Evolutionary conservation across 805 yeast species (phyloP).

Genomic region (Pichia nakasei): DNA sequence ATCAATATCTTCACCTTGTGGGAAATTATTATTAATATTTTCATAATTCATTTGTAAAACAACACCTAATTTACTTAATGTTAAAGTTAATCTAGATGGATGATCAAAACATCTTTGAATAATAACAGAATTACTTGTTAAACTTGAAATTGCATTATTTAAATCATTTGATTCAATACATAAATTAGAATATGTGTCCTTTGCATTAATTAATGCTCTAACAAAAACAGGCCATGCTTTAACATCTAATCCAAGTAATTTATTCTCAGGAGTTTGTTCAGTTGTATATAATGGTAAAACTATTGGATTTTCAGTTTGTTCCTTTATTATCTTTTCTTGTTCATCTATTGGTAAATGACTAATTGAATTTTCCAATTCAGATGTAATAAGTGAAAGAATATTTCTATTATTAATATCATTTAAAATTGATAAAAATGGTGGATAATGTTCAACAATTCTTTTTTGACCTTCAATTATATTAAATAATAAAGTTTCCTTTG

Average conservation of each 20-base stretch:
- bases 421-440: constrained; percentile 19
- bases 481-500: constrained; percentile 15
- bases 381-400: constrained; percentile 9
- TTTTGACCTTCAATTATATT: constrained; percentile 19
- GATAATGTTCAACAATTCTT: constrained; percentile 18
- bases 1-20: constrained; percentile 8
- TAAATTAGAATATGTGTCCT: constrained; percentile 20
- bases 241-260: constrained; percentile 14
- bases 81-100: constrained; percentile 14
- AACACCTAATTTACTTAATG: constrained; percentile 15
- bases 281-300: constrained; percentile 17
- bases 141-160: constrained; percentile 15
- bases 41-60: constrained; percentile 13
- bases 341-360: constrained; percentile 3
- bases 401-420: constrained; percentile 13
- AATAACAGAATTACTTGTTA: constrained; percentile 13
- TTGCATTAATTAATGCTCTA: constrained; percentile 17
- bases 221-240: constrained; percentile 25
- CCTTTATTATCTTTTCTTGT: constrained; percentile 5
- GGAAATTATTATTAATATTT: constrained; percentile 7
- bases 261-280: constrained; percentile 16
- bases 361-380: constrained; percentile 9
- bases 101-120: constrained; percentile 15
- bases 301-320: constrained; percentile 13
- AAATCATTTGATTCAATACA: constrained; percentile 19